A percentile compares a stretch with the other conserved stretches of the same genome.
Evolutionary conservation across 192 early-diverging fungal genomes (phyloP).

Genomic region (Entomortierella lignicola): DNA sequence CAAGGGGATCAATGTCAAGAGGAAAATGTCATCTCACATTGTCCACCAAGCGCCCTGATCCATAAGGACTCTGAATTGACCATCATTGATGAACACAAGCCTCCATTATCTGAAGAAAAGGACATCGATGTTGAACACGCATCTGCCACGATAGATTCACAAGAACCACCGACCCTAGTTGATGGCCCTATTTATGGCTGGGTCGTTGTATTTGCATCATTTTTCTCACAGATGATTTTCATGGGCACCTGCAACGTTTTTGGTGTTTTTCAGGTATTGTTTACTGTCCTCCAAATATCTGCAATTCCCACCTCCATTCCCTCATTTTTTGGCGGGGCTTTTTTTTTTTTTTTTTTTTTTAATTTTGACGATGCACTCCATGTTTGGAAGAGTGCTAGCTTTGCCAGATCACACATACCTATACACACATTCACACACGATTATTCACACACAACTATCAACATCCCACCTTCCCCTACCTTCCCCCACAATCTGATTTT

Average conservation of each 20-base stretch:
- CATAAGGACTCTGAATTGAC: slow-evolving; percentile 38
- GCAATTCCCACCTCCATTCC: neutral
- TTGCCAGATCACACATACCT: neutral
- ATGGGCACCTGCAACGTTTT: slow-evolving; percentile 53
- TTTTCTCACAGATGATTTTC: slow-evolving; percentile 54
- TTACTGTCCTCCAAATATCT: neutral
- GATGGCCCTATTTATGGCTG: slow-evolving; percentile 60
- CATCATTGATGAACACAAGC: slow-evolving; percentile 5
- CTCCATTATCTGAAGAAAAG: neutral
- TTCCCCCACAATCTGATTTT: neutral
- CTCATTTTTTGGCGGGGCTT: slow-evolving; percentile 8
- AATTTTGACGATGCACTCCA: slow-evolving; percentile 8
- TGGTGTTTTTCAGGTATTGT: slow-evolving; percentile 51
- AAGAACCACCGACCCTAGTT: slow-evolving; percentile 19
- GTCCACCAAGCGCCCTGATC: neutral
- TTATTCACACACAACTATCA: too few species aligned
- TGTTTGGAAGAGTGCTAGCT: slow-evolving; percentile 5
- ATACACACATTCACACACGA: neutral
- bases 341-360: slow-evolving; percentile 16
- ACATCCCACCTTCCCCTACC: too few species aligned
- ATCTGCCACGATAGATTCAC: slow-evolving; percentile 5
- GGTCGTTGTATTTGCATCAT: slow-evolving; percentile 56
- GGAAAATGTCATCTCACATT: neutral
- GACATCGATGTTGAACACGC: slow-evolving; percentile 21
- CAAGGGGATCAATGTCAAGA: neutral